Conservation (phyloP, 352 stramenopile genomes). For the Phytophthora quininea region DNA sequence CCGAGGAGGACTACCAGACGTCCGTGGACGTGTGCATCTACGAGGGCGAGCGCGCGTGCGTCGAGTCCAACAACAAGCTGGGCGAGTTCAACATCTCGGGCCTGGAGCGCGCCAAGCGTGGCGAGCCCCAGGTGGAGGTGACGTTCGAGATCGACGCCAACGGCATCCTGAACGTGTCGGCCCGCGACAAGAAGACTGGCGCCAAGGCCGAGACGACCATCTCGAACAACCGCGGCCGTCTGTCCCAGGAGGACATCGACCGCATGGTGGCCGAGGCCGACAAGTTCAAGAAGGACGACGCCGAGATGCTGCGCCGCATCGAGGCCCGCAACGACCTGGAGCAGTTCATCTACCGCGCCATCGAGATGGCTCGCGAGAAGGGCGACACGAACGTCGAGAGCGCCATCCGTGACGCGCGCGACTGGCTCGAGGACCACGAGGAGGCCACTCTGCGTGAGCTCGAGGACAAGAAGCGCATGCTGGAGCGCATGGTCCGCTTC, state of each 20-base stretch:
- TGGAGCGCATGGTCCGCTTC: conserved; percentile 73
- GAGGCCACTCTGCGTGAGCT: conserved; percentile 92
- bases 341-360: conserved; percentile 77
- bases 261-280: conserved; percentile 73
- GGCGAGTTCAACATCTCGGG: conserved; percentile 92
- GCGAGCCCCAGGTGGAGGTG: conserved; percentile 91
- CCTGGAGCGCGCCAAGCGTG: conserved; percentile 85
- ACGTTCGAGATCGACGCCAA: conserved; percentile 94
- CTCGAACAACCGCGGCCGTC: conserved; percentile 76
- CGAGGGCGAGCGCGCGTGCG: conserved; percentile 87
- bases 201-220: conserved; percentile 73
- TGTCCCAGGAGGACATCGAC: conserved; percentile 76
- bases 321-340: conserved; percentile 71
- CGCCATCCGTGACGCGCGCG: conserved; percentile 78
- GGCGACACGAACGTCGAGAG: conserved; percentile 80
- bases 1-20: conserved; percentile 84
- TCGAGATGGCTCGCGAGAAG: conserved; percentile 73
- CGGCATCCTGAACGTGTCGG: conserved; percentile 91
- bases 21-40: conserved; percentile 88
- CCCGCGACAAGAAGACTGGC: conserved; percentile 85
- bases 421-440: conserved; percentile 90
- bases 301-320: conserved; percentile 73
- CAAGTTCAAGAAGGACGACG: conserved; percentile 80
- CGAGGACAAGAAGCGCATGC: conserved; percentile 93
- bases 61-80: conserved; percentile 94